A percentile compares a stretch with the other conserved stretches of the same genome.
Evolutionary conservation across 257 asterid species (phyloP).

Genomic region (Verbascum thapsus): DNA sequence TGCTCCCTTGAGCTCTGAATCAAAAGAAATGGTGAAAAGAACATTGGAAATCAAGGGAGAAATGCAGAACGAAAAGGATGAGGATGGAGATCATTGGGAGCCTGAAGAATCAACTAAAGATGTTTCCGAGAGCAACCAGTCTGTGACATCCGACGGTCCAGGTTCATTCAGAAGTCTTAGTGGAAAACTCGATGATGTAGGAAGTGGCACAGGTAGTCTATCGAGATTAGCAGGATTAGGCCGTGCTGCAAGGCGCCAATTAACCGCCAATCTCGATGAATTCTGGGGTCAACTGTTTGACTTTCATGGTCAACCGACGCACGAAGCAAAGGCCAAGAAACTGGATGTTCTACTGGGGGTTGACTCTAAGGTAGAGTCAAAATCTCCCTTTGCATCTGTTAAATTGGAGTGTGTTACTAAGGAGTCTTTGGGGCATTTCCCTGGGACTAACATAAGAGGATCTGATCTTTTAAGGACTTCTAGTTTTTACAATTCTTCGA

Average conservation of each 20-base stretch:
- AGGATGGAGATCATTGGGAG: slow-evolving; percentile 66
- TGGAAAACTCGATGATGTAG: slow-evolving; percentile 71
- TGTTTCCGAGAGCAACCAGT: slow-evolving; percentile 49
- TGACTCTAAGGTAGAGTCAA: slow-evolving; percentile 50
- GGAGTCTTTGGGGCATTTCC: slow-evolving; percentile 54
- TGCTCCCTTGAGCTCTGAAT: slow-evolving; percentile 31
- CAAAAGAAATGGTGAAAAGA: slow-evolving; percentile 49
- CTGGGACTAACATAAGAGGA: slow-evolving; percentile 54
- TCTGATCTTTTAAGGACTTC: slow-evolving; percentile 56
- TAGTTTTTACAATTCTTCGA: slow-evolving; percentile 47
- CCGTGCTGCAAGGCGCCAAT: slow-evolving; percentile 91
- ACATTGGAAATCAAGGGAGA: slow-evolving; percentile 47
- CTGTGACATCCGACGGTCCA: slow-evolving; percentile 67
- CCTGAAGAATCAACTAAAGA: slow-evolving; percentile 57
- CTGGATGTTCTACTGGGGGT: slow-evolving; percentile 69
- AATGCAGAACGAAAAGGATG: slow-evolving; percentile 50
- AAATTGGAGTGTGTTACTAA: slow-evolving; percentile 51
- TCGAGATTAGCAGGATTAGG: slow-evolving; percentile 91
- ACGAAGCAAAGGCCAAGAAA: slow-evolving; percentile 75
- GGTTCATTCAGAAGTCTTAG: slow-evolving; percentile 75
- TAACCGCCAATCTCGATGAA: slow-evolving; percentile 67
- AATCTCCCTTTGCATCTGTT: slow-evolving; percentile 52
- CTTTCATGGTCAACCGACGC: slow-evolving; percentile 69
- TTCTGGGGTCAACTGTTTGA: slow-evolving; percentile 97
- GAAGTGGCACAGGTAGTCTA: slow-evolving; percentile 91